These are phyloP conservation scores for Suhomyces sp. DNA, from an alignment of 805 yeast genomes.

Conservation along the genomic window DNA sequence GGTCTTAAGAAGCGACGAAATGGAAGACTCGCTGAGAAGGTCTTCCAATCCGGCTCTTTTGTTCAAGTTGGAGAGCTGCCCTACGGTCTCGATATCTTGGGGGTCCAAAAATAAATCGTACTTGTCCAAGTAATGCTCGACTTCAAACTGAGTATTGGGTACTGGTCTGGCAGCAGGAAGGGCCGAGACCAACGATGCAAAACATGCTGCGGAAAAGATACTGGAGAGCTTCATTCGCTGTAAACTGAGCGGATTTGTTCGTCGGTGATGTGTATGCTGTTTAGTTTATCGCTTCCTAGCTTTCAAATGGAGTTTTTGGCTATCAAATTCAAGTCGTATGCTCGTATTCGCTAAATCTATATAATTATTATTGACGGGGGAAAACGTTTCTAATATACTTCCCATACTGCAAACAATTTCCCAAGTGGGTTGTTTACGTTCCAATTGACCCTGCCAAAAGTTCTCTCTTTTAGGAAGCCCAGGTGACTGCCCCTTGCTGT, in stretches of 20 bases:
- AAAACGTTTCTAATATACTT: neutral
- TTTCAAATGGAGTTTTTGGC: neutral
- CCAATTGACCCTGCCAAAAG: neutral
- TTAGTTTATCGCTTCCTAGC: neutral
- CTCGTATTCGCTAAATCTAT: neutral
- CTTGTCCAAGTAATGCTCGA: conserved; percentile 10
- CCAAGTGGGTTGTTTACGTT: neutral
- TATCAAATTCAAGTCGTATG: neutral
- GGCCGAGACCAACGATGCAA: conserved; percentile 14
- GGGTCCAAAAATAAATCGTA: neutral
- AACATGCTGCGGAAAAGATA: conserved; percentile 8
- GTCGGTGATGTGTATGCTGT: neutral
- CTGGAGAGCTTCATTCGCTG: conserved; percentile 12
- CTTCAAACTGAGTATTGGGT: conserved; percentile 15
- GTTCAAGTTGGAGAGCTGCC: neutral
- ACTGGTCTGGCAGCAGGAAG: conserved; percentile 20
- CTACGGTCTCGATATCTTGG: neutral
- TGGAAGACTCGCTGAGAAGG: conserved; percentile 12
- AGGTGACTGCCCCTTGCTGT: neutral
- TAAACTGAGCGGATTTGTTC: neutral
- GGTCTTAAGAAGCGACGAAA: conserved; percentile 20
- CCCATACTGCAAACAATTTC: neutral
- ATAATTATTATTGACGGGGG: neutral
- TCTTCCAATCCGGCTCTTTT: neutral
- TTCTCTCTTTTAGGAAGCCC: neutral